phyloP scores from a whole-genome alignment of 257 asterid species.

The Solanum gandarillasii region DNA sequence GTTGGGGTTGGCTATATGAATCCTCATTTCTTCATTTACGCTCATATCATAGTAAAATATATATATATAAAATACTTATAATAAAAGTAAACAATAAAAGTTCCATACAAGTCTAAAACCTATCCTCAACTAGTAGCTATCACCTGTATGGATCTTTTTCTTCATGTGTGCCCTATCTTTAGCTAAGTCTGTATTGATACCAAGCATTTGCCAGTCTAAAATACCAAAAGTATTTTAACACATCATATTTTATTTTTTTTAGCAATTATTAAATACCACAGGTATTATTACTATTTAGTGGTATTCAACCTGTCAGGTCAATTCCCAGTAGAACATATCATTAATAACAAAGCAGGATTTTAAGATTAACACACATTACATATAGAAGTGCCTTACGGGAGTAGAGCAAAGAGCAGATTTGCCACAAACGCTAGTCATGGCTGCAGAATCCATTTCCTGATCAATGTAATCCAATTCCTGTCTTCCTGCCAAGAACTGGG shows the following conservation, averaged over 20 bases:
- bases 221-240: not conserved
- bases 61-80: not conserved
- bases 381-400: not conserved
- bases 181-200: not conserved
- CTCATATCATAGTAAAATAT: not conserved
- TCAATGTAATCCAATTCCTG: not conserved
- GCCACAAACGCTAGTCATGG: constrained; percentile 2
- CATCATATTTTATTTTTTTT: not conserved
- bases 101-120: not conserved
- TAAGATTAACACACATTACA: not conserved
- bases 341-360: not conserved
- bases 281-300: not conserved
- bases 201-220: not conserved
- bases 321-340: not conserved
- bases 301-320: not conserved
- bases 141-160: not conserved
- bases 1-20: not conserved
- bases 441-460: constrained; percentile 2
- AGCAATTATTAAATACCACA: not conserved
- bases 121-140: not conserved
- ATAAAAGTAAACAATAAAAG: not conserved
- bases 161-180: not conserved
- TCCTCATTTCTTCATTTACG: not conserved
- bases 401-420: not conserved
- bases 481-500: not conserved